Evolutionary conservation across 2,329 filamentous ascomycete species (phyloP).

Genomic region (Hymenoscyphus albidus): DNA sequence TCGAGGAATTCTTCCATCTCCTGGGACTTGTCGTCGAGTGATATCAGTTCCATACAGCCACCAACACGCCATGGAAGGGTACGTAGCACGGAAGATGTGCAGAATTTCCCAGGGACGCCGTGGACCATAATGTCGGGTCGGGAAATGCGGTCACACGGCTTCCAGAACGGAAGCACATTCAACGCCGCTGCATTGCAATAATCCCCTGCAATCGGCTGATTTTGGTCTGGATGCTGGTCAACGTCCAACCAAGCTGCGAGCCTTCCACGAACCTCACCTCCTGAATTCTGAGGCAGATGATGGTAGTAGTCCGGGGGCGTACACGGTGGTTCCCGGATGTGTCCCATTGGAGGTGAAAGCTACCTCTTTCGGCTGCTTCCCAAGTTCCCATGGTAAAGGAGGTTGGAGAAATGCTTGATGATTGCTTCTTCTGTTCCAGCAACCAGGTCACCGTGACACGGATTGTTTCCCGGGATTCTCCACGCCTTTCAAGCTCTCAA

Average conservation of each 20-base stretch:
- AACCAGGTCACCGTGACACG: conserved; percentile 5
- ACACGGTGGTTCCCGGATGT: background rate
- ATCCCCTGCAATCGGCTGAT: background rate
- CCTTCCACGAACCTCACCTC: background rate
- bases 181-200: background rate
- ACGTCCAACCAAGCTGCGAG: background rate
- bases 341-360: background rate
- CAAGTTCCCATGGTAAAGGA: background rate
- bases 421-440: conserved; percentile 1
- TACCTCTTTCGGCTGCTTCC: background rate
- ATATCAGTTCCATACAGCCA: background rate
- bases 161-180: background rate
- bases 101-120: background rate
- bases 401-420: background rate
- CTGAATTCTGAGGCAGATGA: background rate
- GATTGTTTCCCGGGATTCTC: background rate
- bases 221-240: background rate
- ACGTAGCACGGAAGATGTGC: background rate
- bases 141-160: background rate
- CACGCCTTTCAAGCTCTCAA: background rate
- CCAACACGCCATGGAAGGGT: background rate
- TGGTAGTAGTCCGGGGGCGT: background rate
- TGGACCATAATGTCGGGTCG: background rate
- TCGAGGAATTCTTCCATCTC: background rate
- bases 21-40: background rate